Evolutionary conservation across 2,329 filamentous ascomycete genomes (phyloP).

Genomic region (Sarocladium strictum): DNA sequence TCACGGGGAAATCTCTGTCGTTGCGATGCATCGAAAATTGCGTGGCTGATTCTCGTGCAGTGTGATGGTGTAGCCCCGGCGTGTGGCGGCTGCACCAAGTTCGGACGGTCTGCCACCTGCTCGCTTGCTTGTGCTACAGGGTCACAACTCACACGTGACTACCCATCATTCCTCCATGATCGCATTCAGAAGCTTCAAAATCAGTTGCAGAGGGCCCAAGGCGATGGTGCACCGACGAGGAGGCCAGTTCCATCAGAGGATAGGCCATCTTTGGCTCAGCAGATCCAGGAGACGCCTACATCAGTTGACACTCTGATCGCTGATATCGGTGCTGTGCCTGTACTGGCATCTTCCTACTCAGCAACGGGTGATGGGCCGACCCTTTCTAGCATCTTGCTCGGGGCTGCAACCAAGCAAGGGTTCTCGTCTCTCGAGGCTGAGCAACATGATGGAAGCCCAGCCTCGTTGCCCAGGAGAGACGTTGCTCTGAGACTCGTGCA

Average conservation of each 20-base stretch:
- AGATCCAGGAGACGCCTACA: constrained; percentile 8
- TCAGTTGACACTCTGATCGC: constrained; percentile 18
- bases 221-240: background rate
- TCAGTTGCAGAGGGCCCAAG: constrained; percentile 9
- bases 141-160: constrained; percentile 14
- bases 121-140: constrained; percentile 13
- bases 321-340: constrained; percentile 19
- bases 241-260: background rate
- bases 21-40: too few relatives aligned
- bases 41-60: too few relatives aligned
- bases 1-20: too few relatives aligned
- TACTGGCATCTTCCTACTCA: constrained; percentile 14
- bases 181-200: constrained; percentile 13
- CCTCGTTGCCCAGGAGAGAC: constrained; percentile 13
- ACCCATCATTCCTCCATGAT: constrained; percentile 16
- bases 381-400: constrained; percentile 17
- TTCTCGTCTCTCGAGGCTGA: constrained; percentile 1
- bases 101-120: constrained; percentile 16
- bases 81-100: constrained; percentile 18
- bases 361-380: constrained; percentile 13
- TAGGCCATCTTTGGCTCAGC: background rate
- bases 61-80: constrained; percentile 16
- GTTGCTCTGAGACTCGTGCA: constrained; percentile 17
- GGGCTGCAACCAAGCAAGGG: constrained; percentile 12
- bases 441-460: background rate